Conservation (phyloP, 2,329 filamentous ascomycete genomes). For the Colletotrichum orbiculare region DNA sequence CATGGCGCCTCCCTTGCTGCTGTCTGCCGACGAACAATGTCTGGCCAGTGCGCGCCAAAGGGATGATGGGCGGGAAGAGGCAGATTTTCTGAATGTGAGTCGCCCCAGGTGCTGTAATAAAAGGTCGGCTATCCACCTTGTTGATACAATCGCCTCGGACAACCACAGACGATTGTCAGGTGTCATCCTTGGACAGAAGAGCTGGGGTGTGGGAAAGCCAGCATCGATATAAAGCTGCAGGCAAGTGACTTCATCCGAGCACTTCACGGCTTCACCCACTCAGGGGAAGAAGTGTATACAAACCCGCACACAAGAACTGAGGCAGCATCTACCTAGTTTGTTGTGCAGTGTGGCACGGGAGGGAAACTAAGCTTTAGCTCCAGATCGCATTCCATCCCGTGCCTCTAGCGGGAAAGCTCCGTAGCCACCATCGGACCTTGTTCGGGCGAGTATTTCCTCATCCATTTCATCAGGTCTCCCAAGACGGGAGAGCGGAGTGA, state of each 20-base stretch:
- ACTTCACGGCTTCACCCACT: background rate
- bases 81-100: too few relatives aligned
- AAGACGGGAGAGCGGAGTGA: too few relatives aligned
- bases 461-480: too few relatives aligned
- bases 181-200: background rate
- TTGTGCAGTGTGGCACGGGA: background rate
- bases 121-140: constrained; percentile 3
- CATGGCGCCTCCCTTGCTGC: constrained; percentile 14
- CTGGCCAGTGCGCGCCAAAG: background rate
- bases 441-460: background rate
- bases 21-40: background rate
- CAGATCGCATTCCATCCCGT: background rate
- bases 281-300: background rate
- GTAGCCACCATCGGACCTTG: background rate
- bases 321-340: too few relatives aligned
- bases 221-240: constrained; percentile 22
- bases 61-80: too few relatives aligned
- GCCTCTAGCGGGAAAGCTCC: background rate
- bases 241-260: background rate
- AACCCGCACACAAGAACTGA: background rate
- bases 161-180: constrained; percentile 16
- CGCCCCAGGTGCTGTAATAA: background rate
- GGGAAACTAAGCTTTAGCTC: too few relatives aligned
- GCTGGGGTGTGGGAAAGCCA: constrained; percentile 11
- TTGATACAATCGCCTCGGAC: background rate